Evolutionary conservation across 129 eudicot species (phyloP), one percentile per base, ranked within the genome.

Genomic region (Chrysanthemum makinoi): DNA sequence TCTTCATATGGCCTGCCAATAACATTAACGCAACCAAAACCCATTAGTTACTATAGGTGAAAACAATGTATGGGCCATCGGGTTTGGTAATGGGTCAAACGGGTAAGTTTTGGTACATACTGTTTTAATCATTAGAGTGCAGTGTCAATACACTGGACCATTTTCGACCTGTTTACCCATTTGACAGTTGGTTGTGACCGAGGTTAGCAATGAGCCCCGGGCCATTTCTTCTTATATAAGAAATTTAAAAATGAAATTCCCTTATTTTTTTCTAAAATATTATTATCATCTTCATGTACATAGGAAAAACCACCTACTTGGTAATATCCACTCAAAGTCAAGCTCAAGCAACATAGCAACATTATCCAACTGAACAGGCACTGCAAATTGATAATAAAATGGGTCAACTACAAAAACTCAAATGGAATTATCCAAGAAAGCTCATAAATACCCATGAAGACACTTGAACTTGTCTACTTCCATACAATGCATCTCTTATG

Each of bases 291-390:
- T 17, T n/a, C 20, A 28, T 16, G n/a, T 16, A 61, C 1, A 72
- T 47, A 11, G 14, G 30, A 44, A 61, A 61, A 64, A 17, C 65
- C 61, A 52, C 74, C 66, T 49, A 88, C 95, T 91, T 68, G 95
- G 95, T 73, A 88, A 71, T 52, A 88, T 85, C 91, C 85, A 85
- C 74, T 83, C 83, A 50, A 88, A 88, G 16, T 88, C 87, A 66
- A 88, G 59, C 64, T 83, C 85, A 65, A 83, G 86, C 70, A 88
- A 76, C 82, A 53, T 80, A 58, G 79, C 69, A 28, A 88, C 85
- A 64, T 81, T 88, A 28, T 76, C 73, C 81, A 85, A 63, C 69
- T 88, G 95, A 68, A 73, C 17, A 18, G 91, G 67, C 70, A 85
- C 91, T 88, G 83, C 69, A 71, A 48, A 75, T 65, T 53, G 44